A percentile compares a stretch with the other conserved stretches of the same genome.
phyloP scores from a whole-genome alignment of 2,329 filamentous ascomycete species.

The Arthrobotrys pseudoclavata region DNA sequence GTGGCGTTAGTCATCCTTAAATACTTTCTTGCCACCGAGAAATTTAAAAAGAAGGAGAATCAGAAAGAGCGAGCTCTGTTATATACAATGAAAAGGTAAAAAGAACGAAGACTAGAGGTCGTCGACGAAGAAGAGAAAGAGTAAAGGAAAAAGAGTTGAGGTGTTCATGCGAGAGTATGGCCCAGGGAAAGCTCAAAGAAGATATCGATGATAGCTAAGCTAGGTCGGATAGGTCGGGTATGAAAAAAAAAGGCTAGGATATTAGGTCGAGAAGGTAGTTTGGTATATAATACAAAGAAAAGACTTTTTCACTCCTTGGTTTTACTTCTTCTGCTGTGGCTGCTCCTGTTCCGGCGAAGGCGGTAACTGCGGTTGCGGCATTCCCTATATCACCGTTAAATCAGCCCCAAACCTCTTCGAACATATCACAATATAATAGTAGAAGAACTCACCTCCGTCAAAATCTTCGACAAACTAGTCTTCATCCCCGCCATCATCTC shows the following conservation, averaged over 20 bases:
- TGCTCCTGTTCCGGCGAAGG: slow-evolving; percentile 36
- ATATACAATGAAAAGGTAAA: neutral
- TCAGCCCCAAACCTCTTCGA: slow-evolving; percentile 1
- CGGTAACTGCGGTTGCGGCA: slow-evolving; percentile 50
- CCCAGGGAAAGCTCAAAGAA: neutral
- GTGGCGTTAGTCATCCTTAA: neutral
- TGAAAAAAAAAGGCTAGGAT: neutral
- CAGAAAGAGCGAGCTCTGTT: no score
- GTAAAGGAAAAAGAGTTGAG: no score
- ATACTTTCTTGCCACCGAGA: neutral
- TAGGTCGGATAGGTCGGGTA: neutral
- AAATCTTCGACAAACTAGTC: slow-evolving; percentile 70
- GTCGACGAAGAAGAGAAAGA: neutral
- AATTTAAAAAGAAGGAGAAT: neutral
- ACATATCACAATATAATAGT: neutral
- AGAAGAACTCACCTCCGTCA: slow-evolving; percentile 62
- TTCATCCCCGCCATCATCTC: slow-evolving; percentile 90
- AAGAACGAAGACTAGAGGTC: neutral
- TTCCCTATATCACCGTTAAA: slow-evolving; percentile 38
- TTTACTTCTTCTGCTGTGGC: slow-evolving; percentile 47
- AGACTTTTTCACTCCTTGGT: slow-evolving; percentile 11
- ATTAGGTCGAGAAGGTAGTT: neutral
- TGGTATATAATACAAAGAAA: slow-evolving; percentile 37
- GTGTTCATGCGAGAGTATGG: no score
- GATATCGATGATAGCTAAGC: neutral